These are phyloP conservation scores for Vitis vinifera DNA, from an alignment of 164 flowering plant genomes.

Conservation along the genomic window DNA sequence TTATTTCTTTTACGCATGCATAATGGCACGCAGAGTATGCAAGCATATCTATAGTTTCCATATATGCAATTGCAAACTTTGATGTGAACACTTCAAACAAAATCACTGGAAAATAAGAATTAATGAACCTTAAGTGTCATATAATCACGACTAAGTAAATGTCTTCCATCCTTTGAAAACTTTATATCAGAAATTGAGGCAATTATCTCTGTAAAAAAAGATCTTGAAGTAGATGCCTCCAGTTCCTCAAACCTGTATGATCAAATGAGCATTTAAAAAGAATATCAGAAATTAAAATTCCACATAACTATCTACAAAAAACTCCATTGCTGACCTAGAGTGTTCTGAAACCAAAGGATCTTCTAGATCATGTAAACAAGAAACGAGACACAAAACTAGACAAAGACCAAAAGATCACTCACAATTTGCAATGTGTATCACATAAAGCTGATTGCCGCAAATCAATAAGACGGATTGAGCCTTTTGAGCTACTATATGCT, in stretches of 20 bases:
- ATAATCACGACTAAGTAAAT: conserved; percentile 90
- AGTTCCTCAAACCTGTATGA: conserved; percentile 82
- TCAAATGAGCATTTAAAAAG: too few species aligned
- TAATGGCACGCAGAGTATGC: too few species aligned
- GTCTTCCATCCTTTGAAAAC: conserved; percentile 85
- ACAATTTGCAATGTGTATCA: conserved; percentile 92
- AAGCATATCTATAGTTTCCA: too few species aligned
- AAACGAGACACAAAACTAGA: background rate
- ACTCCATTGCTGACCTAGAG: too few species aligned
- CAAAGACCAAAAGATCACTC: conserved; percentile 29
- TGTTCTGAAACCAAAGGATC: too few species aligned
- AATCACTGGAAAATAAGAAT: too few species aligned
- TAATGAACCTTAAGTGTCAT: conserved; percentile 88
- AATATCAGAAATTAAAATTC: too few species aligned
- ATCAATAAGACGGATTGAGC: conserved; percentile 94
- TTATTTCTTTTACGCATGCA: too few species aligned
- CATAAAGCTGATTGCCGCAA: conserved; percentile 95
- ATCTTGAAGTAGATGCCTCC: conserved; percentile 89
- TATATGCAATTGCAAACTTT: too few species aligned
- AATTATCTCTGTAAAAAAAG: conserved; percentile 93
- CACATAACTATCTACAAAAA: too few species aligned
- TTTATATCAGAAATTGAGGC: conserved; percentile 95
- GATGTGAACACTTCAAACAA: too few species aligned
- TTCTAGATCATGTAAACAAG: too few species aligned
- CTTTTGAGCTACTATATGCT: conserved; percentile 98